Evolutionary conservation across 495 filamentous ascomycete genomes (phyloP).

Genomic region (Daldinia loculata): DNA sequence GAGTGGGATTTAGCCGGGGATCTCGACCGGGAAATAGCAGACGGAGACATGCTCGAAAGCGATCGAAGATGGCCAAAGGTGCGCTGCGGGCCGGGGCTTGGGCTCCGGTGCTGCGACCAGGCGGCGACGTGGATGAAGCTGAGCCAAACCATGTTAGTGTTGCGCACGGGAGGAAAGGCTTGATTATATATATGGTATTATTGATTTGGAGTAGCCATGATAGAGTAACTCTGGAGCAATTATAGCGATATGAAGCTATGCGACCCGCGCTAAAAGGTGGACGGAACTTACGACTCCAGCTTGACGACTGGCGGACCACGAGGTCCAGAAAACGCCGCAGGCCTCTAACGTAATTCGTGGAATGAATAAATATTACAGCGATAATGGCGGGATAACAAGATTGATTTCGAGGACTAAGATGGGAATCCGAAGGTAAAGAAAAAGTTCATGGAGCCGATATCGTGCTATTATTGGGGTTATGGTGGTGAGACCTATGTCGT

Average conservation of each 20-base stretch:
- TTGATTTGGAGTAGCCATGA: background rate
- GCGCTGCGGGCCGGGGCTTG: constrained; percentile 46
- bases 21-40: constrained; percentile 45
- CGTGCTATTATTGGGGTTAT: constrained; percentile 24
- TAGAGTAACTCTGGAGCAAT: background rate
- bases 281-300: constrained; percentile 47
- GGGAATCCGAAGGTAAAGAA: constrained; percentile 20
- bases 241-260: background rate
- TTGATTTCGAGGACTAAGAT: constrained; percentile 16
- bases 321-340: constrained; percentile 40
- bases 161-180: constrained; percentile 3
- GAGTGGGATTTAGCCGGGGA: constrained; percentile 45
- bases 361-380: constrained; percentile 33
- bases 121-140: constrained; percentile 61
- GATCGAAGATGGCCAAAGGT: constrained; percentile 60
- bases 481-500: constrained; percentile 42
- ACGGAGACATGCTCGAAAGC: constrained; percentile 55
- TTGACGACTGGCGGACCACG: constrained; percentile 48
- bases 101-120: constrained; percentile 59
- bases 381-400: constrained; percentile 21
- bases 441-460: constrained; percentile 33
- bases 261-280: background rate
- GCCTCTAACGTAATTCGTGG: constrained; percentile 33
- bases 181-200: constrained; percentile 4
- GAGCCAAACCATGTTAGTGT: constrained; percentile 47